Evolutionary conservation across 1,139 yeast species (phyloP), one percentile per base, ranked within the genome.

Genomic region (Magnusiomyces paraingens): DNA sequence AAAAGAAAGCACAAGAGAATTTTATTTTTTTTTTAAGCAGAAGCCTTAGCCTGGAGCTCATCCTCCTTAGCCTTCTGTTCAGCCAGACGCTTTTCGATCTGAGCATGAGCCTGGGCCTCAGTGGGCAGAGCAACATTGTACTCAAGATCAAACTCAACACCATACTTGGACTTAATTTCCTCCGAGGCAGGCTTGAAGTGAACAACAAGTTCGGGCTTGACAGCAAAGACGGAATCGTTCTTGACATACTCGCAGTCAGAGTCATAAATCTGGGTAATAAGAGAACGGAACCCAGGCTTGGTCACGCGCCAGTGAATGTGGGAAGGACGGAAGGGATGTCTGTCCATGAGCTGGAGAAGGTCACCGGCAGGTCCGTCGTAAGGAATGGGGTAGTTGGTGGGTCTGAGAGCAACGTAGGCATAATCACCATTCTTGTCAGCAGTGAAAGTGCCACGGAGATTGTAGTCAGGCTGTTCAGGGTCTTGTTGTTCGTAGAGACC

Each of bases 281-380:
- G 64, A 17, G 70, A 48, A 50, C 68, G 69, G 59, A 58, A 67
- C 6, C 61, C 60, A 11, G 66, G 65, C 44, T 60, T 58, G n/a
- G 70, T 59, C 4, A 69, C 71, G 55, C 69, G 62, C 58, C 69
- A 71, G 59, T 71, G 75, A 47, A 71, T 66, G 57, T 71, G 75
- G 17, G 73, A 68, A 17, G 75, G 75, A 55, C 75, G 62, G 60
- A 62, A 66, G 32, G 75, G 74, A 57, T 71, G 74, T 59, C 74
- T 64, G 55, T 68, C 70, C 62, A 72, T 66, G 38, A 57, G 53
- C 50, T 66, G 62, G 54, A 71, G 63, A 49, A 71, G 59, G 49
- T 64, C 62, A n/a, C 74, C 74, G n/a, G 72, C 74, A 2, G 75
- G 75, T 3, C 75, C 75, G 61, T 71, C 74, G 55, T 64, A 67